Conservation (phyloP, 2,329 filamentous ascomycete species). For the Monilinia vaccinii-corymbosi region DNA sequence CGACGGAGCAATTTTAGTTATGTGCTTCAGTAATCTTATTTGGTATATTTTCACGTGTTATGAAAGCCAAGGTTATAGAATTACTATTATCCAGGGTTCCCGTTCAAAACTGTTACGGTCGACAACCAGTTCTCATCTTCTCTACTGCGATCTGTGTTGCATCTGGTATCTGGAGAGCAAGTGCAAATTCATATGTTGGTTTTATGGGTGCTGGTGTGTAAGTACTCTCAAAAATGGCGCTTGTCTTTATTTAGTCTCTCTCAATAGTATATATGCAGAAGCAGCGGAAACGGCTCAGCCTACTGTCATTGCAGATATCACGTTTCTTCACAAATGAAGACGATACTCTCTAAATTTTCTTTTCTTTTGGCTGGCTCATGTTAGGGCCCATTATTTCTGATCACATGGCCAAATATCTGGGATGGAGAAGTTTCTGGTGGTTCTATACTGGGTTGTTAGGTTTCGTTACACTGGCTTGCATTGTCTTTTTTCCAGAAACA, state of each 20-base stretch:
- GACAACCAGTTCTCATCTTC: constrained; percentile 39
- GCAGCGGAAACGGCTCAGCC: constrained; percentile 55
- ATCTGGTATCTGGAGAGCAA: constrained; percentile 43
- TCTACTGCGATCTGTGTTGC: constrained; percentile 36
- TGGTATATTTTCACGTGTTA: constrained; percentile 28
- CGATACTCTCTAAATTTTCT: constrained; percentile 47
- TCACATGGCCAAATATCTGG: constrained; percentile 47
- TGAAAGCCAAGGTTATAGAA: background rate
- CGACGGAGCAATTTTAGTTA: constrained; percentile 34
- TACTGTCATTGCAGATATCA: constrained; percentile 53
- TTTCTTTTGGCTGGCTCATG: constrained; percentile 55
- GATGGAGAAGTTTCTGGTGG: constrained; percentile 57
- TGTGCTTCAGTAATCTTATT: constrained; percentile 43
- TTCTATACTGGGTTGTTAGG: constrained; percentile 48
- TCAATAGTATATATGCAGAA: constrained; percentile 51
- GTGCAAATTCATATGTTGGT: constrained; percentile 46
- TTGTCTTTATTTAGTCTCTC: constrained; percentile 28
- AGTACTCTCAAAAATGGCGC: no score
- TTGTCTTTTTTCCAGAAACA: constrained; percentile 56
- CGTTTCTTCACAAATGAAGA: constrained; percentile 56
- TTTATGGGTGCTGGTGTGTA: constrained; percentile 54
- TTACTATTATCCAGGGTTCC: constrained; percentile 30
- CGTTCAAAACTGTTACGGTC: constrained; percentile 38
- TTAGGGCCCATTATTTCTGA: constrained; percentile 50
- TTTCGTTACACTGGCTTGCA: constrained; percentile 39